phyloP scores from a whole-genome alignment of 2,329 filamentous ascomycete species.

The Monilinia aucupariae region DNA sequence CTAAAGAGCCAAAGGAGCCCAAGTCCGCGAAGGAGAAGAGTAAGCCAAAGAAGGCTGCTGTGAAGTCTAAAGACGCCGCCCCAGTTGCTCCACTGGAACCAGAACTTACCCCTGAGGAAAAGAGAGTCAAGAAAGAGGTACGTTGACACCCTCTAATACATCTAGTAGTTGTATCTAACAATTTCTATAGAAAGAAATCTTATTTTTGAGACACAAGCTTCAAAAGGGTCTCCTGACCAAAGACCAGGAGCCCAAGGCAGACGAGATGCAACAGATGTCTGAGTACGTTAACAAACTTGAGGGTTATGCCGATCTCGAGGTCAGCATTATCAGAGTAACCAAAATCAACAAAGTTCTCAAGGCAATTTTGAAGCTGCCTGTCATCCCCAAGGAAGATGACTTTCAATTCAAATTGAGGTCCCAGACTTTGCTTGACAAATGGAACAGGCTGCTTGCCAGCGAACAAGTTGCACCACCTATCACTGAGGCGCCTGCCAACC shows the following conservation, averaged over 20 bases:
- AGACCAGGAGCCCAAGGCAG: slow-evolving; percentile 78
- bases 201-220: slow-evolving; percentile 89
- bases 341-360: slow-evolving; percentile 99
- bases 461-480: slow-evolving; percentile 44
- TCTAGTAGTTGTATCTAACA: slow-evolving; percentile 34
- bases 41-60: slow-evolving; percentile 48
- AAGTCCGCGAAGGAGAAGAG: slow-evolving; percentile 38
- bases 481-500: slow-evolving; percentile 32
- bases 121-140: slow-evolving; percentile 54
- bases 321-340: slow-evolving; percentile 78
- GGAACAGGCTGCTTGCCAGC: slow-evolving; percentile 74
- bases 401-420: slow-evolving; percentile 85
- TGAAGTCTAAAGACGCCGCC: slow-evolving; percentile 50
- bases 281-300: slow-evolving; percentile 78
- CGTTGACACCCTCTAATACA: slow-evolving; percentile 24
- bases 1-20: slow-evolving; percentile 31
- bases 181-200: slow-evolving; percentile 60
- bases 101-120: slow-evolving; percentile 54
- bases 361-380: slow-evolving; percentile 76
- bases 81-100: slow-evolving; percentile 50
- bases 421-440: slow-evolving; percentile 72
- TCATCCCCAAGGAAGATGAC: slow-evolving; percentile 83
- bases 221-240: slow-evolving; percentile 88
- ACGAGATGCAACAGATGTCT: slow-evolving; percentile 75
- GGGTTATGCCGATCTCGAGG: slow-evolving; percentile 73